Evolutionary conservation across 129 eudicot genomes (phyloP).

Genomic region (Helichrysum umbraculigerum): DNA sequence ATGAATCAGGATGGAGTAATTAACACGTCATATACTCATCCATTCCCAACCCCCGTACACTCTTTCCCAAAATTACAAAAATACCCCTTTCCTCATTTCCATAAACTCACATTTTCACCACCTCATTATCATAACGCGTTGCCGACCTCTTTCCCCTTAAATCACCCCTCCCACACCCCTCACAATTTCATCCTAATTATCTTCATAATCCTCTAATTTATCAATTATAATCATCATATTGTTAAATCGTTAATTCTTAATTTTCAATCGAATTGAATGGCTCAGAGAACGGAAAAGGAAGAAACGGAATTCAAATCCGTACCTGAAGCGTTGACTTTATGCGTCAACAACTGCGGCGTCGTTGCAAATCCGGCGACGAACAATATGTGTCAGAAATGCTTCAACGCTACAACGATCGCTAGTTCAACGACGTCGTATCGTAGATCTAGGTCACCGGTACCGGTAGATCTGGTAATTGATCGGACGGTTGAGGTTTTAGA

Average conservation of each 20-base stretch:
- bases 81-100: background rate
- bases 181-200: slow-evolving; percentile 9
- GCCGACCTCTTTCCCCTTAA: slow-evolving; percentile 32
- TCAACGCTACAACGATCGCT: slow-evolving; percentile 38
- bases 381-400: slow-evolving; percentile 68
- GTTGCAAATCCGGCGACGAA: slow-evolving; percentile 57
- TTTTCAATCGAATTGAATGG: slow-evolving; percentile 37
- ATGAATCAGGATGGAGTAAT: background rate
- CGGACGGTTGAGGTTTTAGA: slow-evolving; percentile 21
- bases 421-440: slow-evolving; percentile 37
- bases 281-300: slow-evolving; percentile 70
- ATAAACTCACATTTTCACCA: slow-evolving; percentile 7
- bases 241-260: background rate
- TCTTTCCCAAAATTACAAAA: background rate
- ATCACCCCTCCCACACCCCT: slow-evolving; percentile 8
- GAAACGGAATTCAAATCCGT: slow-evolving; percentile 68
- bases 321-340: slow-evolving; percentile 51
- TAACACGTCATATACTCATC: background rate
- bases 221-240: background rate
- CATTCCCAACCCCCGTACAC: background rate
- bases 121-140: slow-evolving; percentile 25
- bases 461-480: slow-evolving; percentile 35
- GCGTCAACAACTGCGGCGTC: slow-evolving; percentile 72
- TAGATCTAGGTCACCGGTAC: slow-evolving; percentile 47
- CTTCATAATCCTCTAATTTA: background rate